Percentiles rank a stretch among this genome's conserved stretches.
Evolutionary conservation across 768 basidiomycete genomes (phyloP).

Genomic region (Mycena maculata): DNA sequence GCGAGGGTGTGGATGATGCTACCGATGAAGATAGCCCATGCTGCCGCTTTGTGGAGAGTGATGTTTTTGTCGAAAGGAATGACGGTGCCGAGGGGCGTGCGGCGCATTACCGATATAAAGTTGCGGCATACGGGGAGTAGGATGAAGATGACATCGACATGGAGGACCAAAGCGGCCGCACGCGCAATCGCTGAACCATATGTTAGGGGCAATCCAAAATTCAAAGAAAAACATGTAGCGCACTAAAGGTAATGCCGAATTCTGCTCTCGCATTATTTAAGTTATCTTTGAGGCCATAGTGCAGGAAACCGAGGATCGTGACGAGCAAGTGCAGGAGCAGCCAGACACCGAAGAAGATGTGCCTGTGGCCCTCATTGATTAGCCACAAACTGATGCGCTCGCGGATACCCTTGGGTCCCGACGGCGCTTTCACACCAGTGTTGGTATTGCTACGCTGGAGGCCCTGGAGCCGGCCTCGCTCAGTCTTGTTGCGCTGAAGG

Average conservation of each 20-base stretch:
- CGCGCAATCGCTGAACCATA: neutral
- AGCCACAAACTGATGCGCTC: constrained; percentile 80
- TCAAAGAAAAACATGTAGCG: constrained; percentile 36
- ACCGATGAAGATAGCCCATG: no score
- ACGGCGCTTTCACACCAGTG: no score
- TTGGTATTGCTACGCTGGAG: constrained; percentile 55
- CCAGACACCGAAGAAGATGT: constrained; percentile 84
- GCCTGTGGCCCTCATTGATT: constrained; percentile 90
- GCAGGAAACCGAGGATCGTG: constrained; percentile 76
- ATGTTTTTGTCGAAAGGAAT: no score
- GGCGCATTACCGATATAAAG: no score
- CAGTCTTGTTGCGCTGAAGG: constrained; percentile 72
- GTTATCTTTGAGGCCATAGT: constrained; percentile 86
- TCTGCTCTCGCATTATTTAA: constrained; percentile 69
- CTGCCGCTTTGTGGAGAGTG: no score
- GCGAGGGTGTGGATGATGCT: no score
- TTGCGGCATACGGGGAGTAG: no score
- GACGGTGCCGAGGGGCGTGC: no score
- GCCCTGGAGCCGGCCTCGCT: constrained; percentile 71
- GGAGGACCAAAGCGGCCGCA: neutral
- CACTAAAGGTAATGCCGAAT: constrained; percentile 85
- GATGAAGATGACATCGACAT: no score
- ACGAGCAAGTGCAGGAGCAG: constrained; percentile 85
- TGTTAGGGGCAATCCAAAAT: no score
- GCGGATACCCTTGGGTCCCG: constrained; percentile 49